Conservation (phyloP, 345 rosid species). For the Brassica incana region DNA sequence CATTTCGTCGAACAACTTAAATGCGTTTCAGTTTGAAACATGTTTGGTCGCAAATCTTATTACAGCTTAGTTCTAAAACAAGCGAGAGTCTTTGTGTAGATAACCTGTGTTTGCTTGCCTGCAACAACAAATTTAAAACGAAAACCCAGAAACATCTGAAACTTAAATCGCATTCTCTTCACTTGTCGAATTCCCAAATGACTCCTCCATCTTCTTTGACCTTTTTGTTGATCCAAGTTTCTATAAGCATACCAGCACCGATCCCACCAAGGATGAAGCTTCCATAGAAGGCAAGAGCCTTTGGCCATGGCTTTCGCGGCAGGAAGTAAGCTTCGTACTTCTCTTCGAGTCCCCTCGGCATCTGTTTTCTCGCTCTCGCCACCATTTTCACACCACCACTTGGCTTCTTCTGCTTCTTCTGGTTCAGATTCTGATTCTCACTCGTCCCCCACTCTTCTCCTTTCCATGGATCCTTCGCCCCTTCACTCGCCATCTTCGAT, state of each 20-base stretch:
- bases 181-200: constrained; percentile 42
- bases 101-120: background rate
- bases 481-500: constrained; percentile 60
- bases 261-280: constrained; percentile 81
- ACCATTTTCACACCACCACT: constrained; percentile 46
- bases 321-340: constrained; percentile 91
- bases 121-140: background rate
- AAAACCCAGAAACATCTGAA: background rate
- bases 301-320: constrained; percentile 63
- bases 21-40: background rate
- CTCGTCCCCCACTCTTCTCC: constrained; percentile 83
- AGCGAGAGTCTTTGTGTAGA: background rate
- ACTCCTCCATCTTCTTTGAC: constrained; percentile 53
- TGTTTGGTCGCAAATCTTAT: background rate
- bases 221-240: constrained; percentile 86
- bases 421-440: constrained; percentile 46
- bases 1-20: constrained; percentile 6
- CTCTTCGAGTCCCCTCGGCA: constrained; percentile 76
- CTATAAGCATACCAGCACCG: constrained; percentile 86
- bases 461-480: constrained; percentile 72
- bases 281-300: constrained; percentile 68
- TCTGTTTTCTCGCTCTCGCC: constrained; percentile 57
- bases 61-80: background rate
- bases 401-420: constrained; percentile 51
- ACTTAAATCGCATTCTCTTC: constrained; percentile 2